Conservation (phyloP, 225 moss, liverwort and hornwort species). For the Rhytidiadelphus loreus region DNA sequence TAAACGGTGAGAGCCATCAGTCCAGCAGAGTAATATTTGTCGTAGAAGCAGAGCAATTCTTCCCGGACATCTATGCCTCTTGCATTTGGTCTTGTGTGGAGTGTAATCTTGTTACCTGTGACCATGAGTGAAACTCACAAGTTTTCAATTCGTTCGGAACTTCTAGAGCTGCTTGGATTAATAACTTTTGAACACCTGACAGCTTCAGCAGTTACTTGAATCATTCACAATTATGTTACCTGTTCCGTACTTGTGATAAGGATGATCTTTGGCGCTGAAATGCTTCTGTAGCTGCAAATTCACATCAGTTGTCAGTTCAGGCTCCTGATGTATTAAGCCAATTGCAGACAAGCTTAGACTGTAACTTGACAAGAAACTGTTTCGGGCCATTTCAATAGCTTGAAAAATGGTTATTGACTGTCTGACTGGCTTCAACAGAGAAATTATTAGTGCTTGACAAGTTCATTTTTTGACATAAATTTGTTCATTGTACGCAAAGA, state of each 20-base stretch:
- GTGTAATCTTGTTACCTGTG: slow-evolving; percentile 72
- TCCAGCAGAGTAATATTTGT: slow-evolving; percentile 66
- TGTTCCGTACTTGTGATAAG: slow-evolving; percentile 93
- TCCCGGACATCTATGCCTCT: slow-evolving; percentile 62
- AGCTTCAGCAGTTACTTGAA: background rate
- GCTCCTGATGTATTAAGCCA: background rate
- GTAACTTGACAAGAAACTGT: background rate
- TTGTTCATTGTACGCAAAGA: background rate
- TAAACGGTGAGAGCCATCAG: slow-evolving; percentile 83
- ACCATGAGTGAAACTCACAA: background rate
- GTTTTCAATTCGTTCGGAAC: background rate
- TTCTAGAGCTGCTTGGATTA: background rate
- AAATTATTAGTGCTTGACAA: background rate
- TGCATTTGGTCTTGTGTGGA: slow-evolving; percentile 57
- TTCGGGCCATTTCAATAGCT: background rate
- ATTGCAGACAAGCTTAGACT: background rate
- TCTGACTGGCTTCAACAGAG: background rate
- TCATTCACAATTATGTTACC: slow-evolving; percentile 17
- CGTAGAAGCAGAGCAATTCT: slow-evolving; percentile 71
- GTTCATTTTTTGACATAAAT: background rate
- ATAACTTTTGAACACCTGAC: background rate
- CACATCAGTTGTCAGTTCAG: background rate
- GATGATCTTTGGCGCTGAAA: slow-evolving; percentile 75
- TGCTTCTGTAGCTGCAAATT: slow-evolving; percentile 70
- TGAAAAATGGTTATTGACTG: too few relatives aligned